Evolutionary conservation across 495 filamentous ascomycete genomes (phyloP), one percentile per base, ranked within the genome.

Genomic region (Neurospora cerealis): DNA sequence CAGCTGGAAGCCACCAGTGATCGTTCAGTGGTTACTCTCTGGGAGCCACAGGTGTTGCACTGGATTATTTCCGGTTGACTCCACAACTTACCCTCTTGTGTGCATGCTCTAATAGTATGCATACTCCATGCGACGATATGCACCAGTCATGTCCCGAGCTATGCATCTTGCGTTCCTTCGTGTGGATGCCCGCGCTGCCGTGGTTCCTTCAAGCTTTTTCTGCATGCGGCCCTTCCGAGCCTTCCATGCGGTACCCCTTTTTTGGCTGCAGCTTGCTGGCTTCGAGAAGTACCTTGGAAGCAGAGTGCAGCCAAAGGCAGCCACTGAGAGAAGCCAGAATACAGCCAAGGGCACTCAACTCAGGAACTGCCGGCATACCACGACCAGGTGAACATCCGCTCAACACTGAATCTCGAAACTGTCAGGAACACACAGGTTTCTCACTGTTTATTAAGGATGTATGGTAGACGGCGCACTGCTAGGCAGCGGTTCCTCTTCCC

Each of bases 141-240:
- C 54, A 28, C 54, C 54, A 66, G 28, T 66, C 54, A 66, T 66
- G 15, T 66, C 15, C 28, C 54, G 28, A 66, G 54, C 28, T 32
- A 60, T 15, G 21, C 48, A 32, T 32, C 24, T 32, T 8, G 54
- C 54, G 54, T 62, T 32, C 24, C 54, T 62, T 62, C 15, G 54
- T 34, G 54, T 66, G 54, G 54, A 66, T 62, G 28, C 28, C 46
- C 54, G 54, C 54, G 54, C 24, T 66, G 54, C 28, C 54, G 54
- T 32, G 28, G 54, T 34, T 62, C 54, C 54, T 62, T 62, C 54
- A 62, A 62, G 54, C 54, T 19, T 34, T 66, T 41, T 69, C 62
- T 69, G 70, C 69, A 66, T 74, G 74, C 69, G 74, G 72, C 74
- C 66, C 69, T 74, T 76, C 74, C 74, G 74, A 76, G 24, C 69